phyloP scores from a whole-genome alignment of 2,329 filamentous ascomycete genomes.

The Exophiala aquamarina region DNA sequence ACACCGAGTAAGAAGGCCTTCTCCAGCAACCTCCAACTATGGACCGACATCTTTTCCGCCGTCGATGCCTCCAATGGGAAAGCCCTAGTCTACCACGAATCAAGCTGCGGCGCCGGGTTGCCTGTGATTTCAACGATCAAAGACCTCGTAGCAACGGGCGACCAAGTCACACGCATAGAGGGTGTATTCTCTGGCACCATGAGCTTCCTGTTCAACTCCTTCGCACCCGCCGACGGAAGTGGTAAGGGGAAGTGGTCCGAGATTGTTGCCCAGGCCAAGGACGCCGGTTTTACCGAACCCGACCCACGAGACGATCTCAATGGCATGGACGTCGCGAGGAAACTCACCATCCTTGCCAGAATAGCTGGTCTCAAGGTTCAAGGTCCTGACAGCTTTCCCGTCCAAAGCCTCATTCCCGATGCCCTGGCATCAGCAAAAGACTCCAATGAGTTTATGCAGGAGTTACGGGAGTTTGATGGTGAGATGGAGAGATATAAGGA shows the following conservation, averaged over 20 bases:
- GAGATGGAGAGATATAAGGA: slow-evolving; percentile 86
- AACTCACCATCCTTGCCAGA: slow-evolving; percentile 90
- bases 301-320: slow-evolving; percentile 86
- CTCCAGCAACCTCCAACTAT: slow-evolving; percentile 75
- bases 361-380: slow-evolving; percentile 78
- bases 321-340: slow-evolving; percentile 87
- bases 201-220: slow-evolving; percentile 97
- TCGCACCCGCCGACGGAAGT: slow-evolving; percentile 74
- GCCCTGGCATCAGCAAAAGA: slow-evolving; percentile 75
- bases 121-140: slow-evolving; percentile 91
- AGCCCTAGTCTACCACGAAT: slow-evolving; percentile 91
- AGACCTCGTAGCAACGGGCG: slow-evolving; percentile 91
- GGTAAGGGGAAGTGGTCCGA: slow-evolving; percentile 79
- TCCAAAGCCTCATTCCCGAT: slow-evolving; percentile 87
- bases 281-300: slow-evolving; percentile 87
- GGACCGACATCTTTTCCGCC: slow-evolving; percentile 85
- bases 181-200: slow-evolving; percentile 97
- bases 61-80: slow-evolving; percentile 46
- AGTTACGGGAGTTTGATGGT: slow-evolving; percentile 77
- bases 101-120: slow-evolving; percentile 87
- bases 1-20: slow-evolving; percentile 99
- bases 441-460: slow-evolving; percentile 82
- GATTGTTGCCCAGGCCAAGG: slow-evolving; percentile 89
- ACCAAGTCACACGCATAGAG: slow-evolving; percentile 88
- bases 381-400: slow-evolving; percentile 84